These are phyloP conservation scores for Lentinula detonsa DNA, from an alignment of 768 basidiomycete species.

Conservation along the genomic window DNA sequence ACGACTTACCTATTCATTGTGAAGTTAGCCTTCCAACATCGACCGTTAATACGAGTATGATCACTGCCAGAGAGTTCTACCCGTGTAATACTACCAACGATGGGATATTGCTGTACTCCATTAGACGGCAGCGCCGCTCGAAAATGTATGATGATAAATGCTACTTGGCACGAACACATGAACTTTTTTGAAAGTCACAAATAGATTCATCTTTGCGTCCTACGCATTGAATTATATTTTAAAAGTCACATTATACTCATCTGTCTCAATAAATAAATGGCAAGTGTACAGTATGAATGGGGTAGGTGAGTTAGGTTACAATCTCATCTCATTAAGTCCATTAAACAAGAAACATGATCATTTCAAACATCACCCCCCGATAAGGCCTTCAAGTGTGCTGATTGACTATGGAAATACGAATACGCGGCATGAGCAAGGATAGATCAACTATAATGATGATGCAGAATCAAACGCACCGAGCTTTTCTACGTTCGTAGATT, in stretches of 20 bases:
- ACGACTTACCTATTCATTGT: too few relatives aligned
- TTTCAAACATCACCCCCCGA: background rate
- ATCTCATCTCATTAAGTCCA: background rate
- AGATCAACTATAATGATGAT: background rate
- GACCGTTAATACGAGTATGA: too few relatives aligned
- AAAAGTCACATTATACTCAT: too few relatives aligned
- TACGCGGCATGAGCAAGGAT: background rate
- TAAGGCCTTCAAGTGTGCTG: background rate
- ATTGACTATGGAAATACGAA: background rate
- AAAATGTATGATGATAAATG: too few relatives aligned
- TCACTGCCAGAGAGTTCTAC: too few relatives aligned
- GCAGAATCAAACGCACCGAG: slow-evolving; percentile 3
- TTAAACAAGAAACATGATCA: background rate
- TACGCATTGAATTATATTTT: background rate
- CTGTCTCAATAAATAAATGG: background rate
- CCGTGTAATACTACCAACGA: too few relatives aligned
- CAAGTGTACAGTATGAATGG: background rate
- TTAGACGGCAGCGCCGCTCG: too few relatives aligned
- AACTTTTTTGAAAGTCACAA: too few relatives aligned
- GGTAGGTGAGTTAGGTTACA: background rate
- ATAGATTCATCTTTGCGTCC: background rate
- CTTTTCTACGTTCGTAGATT: slow-evolving; percentile 17
- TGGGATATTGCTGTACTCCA: too few relatives aligned
- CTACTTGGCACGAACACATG: too few relatives aligned
- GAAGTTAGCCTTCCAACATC: too few relatives aligned